Conservation (phyloP, 176 grass and related monocot genomes). For the Oryza coarctata region DNA sequence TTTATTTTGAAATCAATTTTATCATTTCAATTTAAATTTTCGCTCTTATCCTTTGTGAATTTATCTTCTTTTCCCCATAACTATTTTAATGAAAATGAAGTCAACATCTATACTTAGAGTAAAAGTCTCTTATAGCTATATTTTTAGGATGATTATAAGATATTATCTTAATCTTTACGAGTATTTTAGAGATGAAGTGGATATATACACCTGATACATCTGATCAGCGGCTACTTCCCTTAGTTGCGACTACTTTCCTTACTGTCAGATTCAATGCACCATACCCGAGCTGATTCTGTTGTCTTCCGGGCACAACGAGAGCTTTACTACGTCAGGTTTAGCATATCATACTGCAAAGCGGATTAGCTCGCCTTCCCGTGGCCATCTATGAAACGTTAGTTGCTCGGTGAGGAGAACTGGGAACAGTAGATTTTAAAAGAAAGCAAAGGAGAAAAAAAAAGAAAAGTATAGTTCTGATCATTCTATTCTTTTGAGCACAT, state of each 20-base stretch:
- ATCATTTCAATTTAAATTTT: too few relatives aligned
- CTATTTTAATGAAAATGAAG: too few relatives aligned
- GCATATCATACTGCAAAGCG: neutral
- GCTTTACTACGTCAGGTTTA: slow-evolving; percentile 11
- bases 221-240: neutral
- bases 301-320: neutral
- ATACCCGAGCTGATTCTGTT: slow-evolving; percentile 13
- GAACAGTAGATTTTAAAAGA: slow-evolving; percentile 9
- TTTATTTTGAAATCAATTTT: too few relatives aligned
- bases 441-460: neutral
- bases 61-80: too few relatives aligned
- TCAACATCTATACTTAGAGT: too few relatives aligned
- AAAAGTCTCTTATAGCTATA: too few relatives aligned
- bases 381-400: neutral
- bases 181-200: too few relatives aligned
- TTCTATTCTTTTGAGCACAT: slow-evolving; percentile 36
- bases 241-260: too few relatives aligned
- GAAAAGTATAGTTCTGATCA: neutral
- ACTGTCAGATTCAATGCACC: slow-evolving; percentile 32
- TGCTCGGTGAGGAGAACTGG: neutral
- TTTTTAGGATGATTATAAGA: too few relatives aligned
- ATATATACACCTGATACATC: too few relatives aligned
- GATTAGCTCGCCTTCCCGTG: neutral
- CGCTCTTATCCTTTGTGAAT: too few relatives aligned
- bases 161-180: too few relatives aligned